Evolutionary conservation across 2,329 filamentous ascomycete species (phyloP), one percentile per base, ranked within the genome.

Genomic region (Pleoardoris graminearum): DNA sequence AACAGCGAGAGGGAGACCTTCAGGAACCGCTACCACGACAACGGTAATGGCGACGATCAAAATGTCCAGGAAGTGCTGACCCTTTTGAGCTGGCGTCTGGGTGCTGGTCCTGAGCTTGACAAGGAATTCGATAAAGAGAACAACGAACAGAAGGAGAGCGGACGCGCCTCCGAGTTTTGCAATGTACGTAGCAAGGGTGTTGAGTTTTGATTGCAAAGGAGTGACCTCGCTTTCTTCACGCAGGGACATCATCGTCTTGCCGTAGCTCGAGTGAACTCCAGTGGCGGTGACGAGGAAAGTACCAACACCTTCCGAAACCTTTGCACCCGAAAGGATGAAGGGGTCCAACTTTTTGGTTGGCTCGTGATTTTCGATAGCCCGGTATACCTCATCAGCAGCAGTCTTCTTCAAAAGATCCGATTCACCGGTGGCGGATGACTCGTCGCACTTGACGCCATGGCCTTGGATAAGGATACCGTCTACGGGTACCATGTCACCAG

Each of bases 321-420:
- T 91, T 2, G 87, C 87, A 39, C 89, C 92, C 25, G 91, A 96
- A 61, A 96, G 89, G 63, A 97, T 91, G 71, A 93, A 93, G 0
- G 89, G 89, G 61, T 92, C 89, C 55, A 88, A 76, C 64, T 91
- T 91, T 76, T 80, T 80, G 29, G 87, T 74, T 14, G 78, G 78
- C 47, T 85, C 79, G 53, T 84, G 78, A 42, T 82, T 84, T 56
- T 86, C 81, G 57, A 88, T 86, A 3, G 84, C 80, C 29, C 79
- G 79, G 67, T 82, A 86, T 17, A 90, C 89, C 21, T 88, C 85
- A 23, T 85, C 82, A 2, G 80, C 86, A 2, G 82, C 70, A 1
- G 77, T 80, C 72, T 92, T 92, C 63, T 83, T 85, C 27, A 91
- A 76, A 7, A 90, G 72, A 55, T 89, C 87, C 0, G 88, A 90